Base-by-base conservation (phyloP, 1,139 yeast genomes). In the Pichia sp. region DNA sequence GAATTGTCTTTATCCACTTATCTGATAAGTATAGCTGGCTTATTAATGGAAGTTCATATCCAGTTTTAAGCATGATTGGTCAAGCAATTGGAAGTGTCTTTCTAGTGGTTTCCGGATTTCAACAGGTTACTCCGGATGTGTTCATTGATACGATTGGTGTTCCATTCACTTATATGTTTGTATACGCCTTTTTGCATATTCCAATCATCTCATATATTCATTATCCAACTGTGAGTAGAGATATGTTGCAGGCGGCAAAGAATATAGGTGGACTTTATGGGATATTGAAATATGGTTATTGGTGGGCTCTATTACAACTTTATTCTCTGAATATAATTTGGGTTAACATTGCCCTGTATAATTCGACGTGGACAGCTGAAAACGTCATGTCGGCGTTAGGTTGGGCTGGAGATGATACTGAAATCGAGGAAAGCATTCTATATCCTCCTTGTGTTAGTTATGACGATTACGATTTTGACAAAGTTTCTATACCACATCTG, bases 141-240 rank as follows among this genome's bases (percentile, higher is more conserved):
- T 90, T 92, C 82, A 76, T 93, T 40, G 99, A 95, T 67, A 92
- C 99, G 1, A 86, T 90, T 78, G 99, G 99, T 0, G 82, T 89
- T 57, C 98, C 99, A 0, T 93, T 93, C 55, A 75, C 86, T 36
- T 90, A 90, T 68, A 87, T 88, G 0, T 64, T 84, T 40, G 81
- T 88, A 0, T 70, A 77, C 23, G 66, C 73, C 62, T 66, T 81
- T 45, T 74, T 87, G 47, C 76, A 79, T 58, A 74, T 90, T 34
- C 99, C 99, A 1, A 78, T 93, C 36, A 73, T 87, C 34, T 82
- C 97, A 1, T 95, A 95, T 66, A 90, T 90, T 23, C 99, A 95
- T 72, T 95, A 89, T 71, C 99, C 99, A 1, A 82, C 92, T 13
- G 84, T 95, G 48, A 95, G 96, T 51, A 72, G 75, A 45, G 98